Percentiles rank a stretch among this genome's conserved stretches.
Conservation (phyloP, 2,329 filamentous ascomycete species). For the Alternaria dauci region DNA sequence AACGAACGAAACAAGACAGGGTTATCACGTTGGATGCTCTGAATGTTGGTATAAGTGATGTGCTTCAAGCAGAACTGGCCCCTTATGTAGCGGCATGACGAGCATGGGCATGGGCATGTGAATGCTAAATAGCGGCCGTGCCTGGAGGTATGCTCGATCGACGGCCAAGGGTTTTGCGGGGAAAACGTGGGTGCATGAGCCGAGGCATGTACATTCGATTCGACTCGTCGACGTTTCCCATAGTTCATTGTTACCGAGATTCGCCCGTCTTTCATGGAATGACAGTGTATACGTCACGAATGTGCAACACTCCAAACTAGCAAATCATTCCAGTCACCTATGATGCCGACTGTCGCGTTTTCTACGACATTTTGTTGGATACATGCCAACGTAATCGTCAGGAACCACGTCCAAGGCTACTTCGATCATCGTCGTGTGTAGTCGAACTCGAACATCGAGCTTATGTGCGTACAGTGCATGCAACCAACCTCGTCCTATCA, state of each 20-base stretch:
- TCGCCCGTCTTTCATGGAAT: not conserved
- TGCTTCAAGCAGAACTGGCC: constrained; percentile 6
- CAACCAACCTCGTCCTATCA: not conserved
- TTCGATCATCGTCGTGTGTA: not conserved
- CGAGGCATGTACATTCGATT: constrained; percentile 27
- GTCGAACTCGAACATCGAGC: not conserved
- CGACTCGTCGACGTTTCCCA: constrained; percentile 21
- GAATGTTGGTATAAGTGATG: not conserved
- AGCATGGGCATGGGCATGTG: constrained; percentile 35
- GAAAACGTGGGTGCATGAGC: constrained; percentile 20
- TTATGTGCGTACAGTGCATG: not conserved
- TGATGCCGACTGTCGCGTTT: not conserved
- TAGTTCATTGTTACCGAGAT: not conserved
- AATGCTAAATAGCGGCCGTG: constrained; percentile 37
- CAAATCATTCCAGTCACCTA: not conserved
- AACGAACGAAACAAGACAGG: not conserved
- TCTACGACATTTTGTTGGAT: not conserved
- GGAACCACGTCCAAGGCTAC: not conserved
- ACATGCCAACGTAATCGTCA: not conserved
- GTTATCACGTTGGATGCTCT: constrained; percentile 9
- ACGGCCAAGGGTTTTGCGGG: constrained; percentile 29
- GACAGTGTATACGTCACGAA: not conserved
- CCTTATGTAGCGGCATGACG: constrained; percentile 21
- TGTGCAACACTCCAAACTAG: not conserved
- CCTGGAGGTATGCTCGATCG: constrained; percentile 16